A percentile compares a stretch with the other conserved stretches of the same genome.
phyloP scores from a whole-genome alignment of 1,284 basidiomycete genomes.

The Porodaedalea pini region DNA sequence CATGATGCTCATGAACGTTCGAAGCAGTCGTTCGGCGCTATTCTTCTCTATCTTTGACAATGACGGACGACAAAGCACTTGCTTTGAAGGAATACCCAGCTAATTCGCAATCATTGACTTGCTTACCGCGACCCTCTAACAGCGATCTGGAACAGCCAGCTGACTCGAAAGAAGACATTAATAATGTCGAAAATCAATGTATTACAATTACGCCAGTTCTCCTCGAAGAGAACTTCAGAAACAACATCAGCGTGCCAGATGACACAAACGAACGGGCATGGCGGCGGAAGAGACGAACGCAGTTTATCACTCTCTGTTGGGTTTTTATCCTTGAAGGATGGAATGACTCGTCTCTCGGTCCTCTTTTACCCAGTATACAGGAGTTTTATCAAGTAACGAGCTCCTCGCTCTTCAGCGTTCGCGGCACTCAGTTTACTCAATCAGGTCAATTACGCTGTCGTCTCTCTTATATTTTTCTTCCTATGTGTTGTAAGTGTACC shows the following conservation, averaged over 20 bases:
- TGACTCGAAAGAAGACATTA: too few species aligned
- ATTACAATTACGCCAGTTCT: background rate
- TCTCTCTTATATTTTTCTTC: constrained; percentile 47
- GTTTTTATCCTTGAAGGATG: constrained; percentile 49
- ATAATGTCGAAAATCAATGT: background rate
- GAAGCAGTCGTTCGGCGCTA: background rate
- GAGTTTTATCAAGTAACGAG: constrained; percentile 45
- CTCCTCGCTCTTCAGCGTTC: background rate
- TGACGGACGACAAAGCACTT: background rate
- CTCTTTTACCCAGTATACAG: constrained; percentile 54
- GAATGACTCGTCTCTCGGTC: constrained; percentile 59
- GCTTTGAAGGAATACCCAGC: background rate
- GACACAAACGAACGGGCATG: background rate
- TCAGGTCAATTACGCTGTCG: constrained; percentile 44
- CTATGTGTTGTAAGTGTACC: constrained; percentile 38
- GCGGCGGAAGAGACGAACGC: background rate
- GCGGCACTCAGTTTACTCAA: background rate
- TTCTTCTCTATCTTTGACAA: background rate
- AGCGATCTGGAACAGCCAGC: background rate
- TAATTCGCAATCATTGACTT: background rate
- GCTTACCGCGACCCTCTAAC: background rate
- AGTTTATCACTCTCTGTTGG: constrained; percentile 33
- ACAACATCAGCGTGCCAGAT: background rate
- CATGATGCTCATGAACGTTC: background rate
- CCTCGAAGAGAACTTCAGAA: background rate